Base-by-base conservation (phyloP, 768 basidiomycete species). In the Rhizopogon vesiculosus region DNA sequence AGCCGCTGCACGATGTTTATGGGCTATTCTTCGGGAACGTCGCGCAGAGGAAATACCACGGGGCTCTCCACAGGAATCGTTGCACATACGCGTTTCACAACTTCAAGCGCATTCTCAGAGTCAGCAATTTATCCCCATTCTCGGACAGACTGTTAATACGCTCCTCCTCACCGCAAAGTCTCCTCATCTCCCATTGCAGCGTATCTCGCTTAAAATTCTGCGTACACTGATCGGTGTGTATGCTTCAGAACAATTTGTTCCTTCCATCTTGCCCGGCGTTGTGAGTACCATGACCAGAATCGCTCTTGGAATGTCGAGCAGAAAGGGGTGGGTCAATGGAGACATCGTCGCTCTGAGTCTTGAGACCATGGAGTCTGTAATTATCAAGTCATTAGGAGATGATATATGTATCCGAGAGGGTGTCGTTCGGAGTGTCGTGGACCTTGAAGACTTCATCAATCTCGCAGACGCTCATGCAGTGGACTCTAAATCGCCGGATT, bases 181-280 rank as follows among this genome's bases (percentile, higher is more conserved):
- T 3, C 73, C 72, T 6, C 76, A 85, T 58, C 68, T 79, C 4
- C 68, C 80, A n/a, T 72, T 95, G 39, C 91, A 93, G 60, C 72
- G 74, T 15, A 56, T 76, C 3, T 87, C 89, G 12, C 75, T 96
- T 18, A 75, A 82, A 22, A 65, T 85, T 19, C 66, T 91, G 5
- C 70, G 70, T 31, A 61, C 81, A 13, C 68, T 93, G 35, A 65
- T 94, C 55, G 56, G 61, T 8, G 53, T 62, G 4, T 84, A 80
- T 61, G 69, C 80, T 1, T 74, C 80, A 4, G 64, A 77, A 8
- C 82, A 84, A 60, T 77, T 85, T 58, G 57, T 72, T 16, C 80
- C 83, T n/a, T 83, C 88, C 12, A 76, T 98, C 28, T 74, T 98
- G 29, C 95, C 95, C 1, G 95, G 95, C 1, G 79, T 89, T 33